These are phyloP conservation scores for Calycina herbarum DNA, from an alignment of 2,329 filamentous ascomycete genomes.

Conservation along the genomic window DNA sequence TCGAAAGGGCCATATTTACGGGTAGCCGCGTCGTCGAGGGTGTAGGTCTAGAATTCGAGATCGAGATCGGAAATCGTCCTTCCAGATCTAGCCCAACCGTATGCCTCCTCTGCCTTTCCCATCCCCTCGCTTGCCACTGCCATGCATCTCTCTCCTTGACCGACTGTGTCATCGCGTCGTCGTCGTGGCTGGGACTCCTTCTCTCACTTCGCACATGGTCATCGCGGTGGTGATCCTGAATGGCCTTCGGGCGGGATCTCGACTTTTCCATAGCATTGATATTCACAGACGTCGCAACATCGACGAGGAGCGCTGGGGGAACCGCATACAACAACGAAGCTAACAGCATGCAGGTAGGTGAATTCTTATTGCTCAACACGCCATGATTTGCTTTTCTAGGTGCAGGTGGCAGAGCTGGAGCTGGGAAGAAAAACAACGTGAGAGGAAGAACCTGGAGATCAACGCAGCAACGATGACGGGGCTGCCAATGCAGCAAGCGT, in stretches of 20 bases:
- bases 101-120: not conserved
- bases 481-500: conserved; percentile 6
- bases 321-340: conserved; percentile 25
- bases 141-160: conserved; percentile 25
- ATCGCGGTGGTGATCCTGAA: conserved; percentile 23
- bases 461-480: conserved; percentile 8
- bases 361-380: conserved; percentile 25
- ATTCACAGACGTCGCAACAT: conserved; percentile 25
- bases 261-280: conserved; percentile 34
- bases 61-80: not conserved
- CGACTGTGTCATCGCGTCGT: conserved; percentile 28
- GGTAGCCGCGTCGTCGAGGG: not conserved
- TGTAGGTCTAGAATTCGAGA: not conserved
- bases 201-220: conserved; percentile 25
- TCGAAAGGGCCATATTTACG: conserved; percentile 8
- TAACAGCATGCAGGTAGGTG: conserved; percentile 3
- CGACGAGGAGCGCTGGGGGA: conserved; percentile 23
- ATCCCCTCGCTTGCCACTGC: conserved; percentile 14
- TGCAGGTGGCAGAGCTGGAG: not conserved
- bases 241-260: conserved; percentile 26
- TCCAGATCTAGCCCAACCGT: not conserved
- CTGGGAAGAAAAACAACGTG: conserved; percentile 5
- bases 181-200: conserved; percentile 3
- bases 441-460: not conserved
- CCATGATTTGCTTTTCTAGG: conserved; percentile 23